Evolutionary conservation across 352 stramenopile genomes (phyloP).

Genomic region (Elongisporangium anandrum): DNA sequence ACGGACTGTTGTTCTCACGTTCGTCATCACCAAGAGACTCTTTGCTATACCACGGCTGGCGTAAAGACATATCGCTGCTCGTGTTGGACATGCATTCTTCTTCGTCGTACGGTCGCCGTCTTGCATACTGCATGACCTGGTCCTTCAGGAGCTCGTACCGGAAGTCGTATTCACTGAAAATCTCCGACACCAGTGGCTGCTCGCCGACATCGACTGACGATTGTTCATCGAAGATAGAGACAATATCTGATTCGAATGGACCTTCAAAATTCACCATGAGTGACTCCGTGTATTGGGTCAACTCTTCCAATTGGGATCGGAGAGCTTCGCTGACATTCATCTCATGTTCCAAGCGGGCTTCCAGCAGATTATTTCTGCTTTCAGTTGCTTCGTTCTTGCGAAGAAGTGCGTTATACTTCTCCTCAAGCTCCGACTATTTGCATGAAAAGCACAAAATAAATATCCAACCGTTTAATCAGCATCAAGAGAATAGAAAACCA

Average conservation of each 20-base stretch:
- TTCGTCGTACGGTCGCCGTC: slow-evolving; percentile 19
- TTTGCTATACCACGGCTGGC: slow-evolving; percentile 23
- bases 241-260: slow-evolving; percentile 25
- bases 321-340: slow-evolving; percentile 57
- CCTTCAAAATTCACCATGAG: slow-evolving; percentile 20
- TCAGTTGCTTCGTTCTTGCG: slow-evolving; percentile 45
- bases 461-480: not conserved
- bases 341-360: slow-evolving; percentile 63
- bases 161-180: slow-evolving; percentile 35
- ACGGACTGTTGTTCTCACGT: slow-evolving; percentile 24
- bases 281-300: slow-evolving; percentile 70
- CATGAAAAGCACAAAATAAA: not conserved
- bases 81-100: slow-evolving; percentile 62
- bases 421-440: slow-evolving; percentile 39
- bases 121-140: not conserved
- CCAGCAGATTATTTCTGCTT: slow-evolving; percentile 56
- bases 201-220: slow-evolving; percentile 24
- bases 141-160: slow-evolving; percentile 36
- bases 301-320: slow-evolving; percentile 60
- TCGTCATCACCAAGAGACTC: slow-evolving; percentile 12
- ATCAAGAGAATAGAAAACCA: not conserved
- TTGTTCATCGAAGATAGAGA: slow-evolving; percentile 43
- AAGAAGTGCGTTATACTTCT: slow-evolving; percentile 44
- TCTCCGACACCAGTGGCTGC: slow-evolving; percentile 31
- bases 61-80: slow-evolving; percentile 34